Evolutionary conservation across 2,329 filamentous ascomycete species (phyloP).

Genomic region (Colletotrichum sp.): DNA sequence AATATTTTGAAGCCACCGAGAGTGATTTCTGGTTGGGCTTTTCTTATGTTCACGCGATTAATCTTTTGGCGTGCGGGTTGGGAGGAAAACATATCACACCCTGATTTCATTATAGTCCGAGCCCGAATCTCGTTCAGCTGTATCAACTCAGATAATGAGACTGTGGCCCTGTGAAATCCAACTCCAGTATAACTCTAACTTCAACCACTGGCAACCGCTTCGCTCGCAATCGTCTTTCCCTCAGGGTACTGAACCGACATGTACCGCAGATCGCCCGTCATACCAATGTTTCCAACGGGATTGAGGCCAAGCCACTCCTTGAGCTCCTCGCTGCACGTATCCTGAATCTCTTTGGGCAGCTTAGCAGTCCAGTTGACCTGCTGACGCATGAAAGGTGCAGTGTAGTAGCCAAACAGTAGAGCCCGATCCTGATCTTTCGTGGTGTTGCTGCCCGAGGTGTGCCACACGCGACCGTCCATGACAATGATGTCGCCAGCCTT

Average conservation of each 20-base stretch:
- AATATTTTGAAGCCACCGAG: not conserved
- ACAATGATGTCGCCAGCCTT: not conserved
- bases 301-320: not conserved
- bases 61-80: not conserved
- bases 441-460: not conserved
- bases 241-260: not conserved
- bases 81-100: not conserved
- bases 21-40: not conserved
- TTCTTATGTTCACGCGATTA: fast-evolving
- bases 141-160: not conserved
- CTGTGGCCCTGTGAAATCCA: fast-evolving
- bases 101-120: not conserved
- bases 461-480: not conserved
- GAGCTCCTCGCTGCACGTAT: not conserved
- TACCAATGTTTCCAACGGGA: not conserved
- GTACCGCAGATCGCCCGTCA: not conserved
- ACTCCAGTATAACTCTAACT: not conserved
- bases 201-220: not conserved
- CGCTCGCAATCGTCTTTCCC: not conserved
- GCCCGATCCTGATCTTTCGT: not conserved
- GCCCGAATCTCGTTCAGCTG: fast-evolving
- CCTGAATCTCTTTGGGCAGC: not conserved
- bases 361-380: not conserved
- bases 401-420: not conserved
- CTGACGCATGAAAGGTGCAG: not conserved